A percentile compares a stretch with the other conserved stretches of the same genome.
Evolutionary conservation across 495 filamentous ascomycete species (phyloP).

Genomic region (Hypomontagnella monticulosa): DNA sequence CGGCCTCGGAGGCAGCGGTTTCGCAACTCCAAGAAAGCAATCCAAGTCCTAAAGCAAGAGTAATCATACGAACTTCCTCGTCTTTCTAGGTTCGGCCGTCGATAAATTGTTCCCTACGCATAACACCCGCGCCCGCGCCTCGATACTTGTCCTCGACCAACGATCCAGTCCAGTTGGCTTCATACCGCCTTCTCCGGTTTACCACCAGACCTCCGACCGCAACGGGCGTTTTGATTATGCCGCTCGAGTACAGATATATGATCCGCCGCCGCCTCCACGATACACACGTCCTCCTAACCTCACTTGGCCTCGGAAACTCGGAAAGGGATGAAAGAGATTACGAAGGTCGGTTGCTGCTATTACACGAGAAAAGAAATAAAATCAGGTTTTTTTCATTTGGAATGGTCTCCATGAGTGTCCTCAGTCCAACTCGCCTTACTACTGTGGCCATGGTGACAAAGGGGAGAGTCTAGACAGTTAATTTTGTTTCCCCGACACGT

Average conservation of each 20-base stretch:
- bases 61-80: slow-evolving; percentile 81
- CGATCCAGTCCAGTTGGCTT: slow-evolving; percentile 29
- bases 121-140: slow-evolving; percentile 33
- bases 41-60: slow-evolving; percentile 79
- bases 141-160: slow-evolving; percentile 43
- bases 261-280: slow-evolving; percentile 26
- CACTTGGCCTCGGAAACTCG: slow-evolving; percentile 34
- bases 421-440: slow-evolving; percentile 18
- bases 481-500: slow-evolving; percentile 47
- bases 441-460: slow-evolving; percentile 36
- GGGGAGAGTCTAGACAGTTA: slow-evolving; percentile 48
- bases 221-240: slow-evolving; percentile 37
- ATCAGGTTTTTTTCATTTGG: slow-evolving; percentile 51
- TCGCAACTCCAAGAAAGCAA: slow-evolving; percentile 91
- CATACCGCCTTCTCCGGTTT: slow-evolving; percentile 1
- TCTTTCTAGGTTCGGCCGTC: slow-evolving; percentile 96
- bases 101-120: slow-evolving; percentile 66
- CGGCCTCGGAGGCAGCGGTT: slow-evolving; percentile 85
- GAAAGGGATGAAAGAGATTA: slow-evolving; percentile 34
- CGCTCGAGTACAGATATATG: slow-evolving; percentile 38
- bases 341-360: slow-evolving; percentile 43
- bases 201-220: slow-evolving; percentile 24
- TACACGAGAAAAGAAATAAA: slow-evolving; percentile 50
- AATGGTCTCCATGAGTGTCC: slow-evolving; percentile 41
- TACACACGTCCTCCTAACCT: slow-evolving; percentile 27